Percentiles rank a stretch among this genome's conserved stretches.
Conservation (phyloP, 2,329 filamentous ascomycete genomes). For the Didymella glomerata region DNA sequence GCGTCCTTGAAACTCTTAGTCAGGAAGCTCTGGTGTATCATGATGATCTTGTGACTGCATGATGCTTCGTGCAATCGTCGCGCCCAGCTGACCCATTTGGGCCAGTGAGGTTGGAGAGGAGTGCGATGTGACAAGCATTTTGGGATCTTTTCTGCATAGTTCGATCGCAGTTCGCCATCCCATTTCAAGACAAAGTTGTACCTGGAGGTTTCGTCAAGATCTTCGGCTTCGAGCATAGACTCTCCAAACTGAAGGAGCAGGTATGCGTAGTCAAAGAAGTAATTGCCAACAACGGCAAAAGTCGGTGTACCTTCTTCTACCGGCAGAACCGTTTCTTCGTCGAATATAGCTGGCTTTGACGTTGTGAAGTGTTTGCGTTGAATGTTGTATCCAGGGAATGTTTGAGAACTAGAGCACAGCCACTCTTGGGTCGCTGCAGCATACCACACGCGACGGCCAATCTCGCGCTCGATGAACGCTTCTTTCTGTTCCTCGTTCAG, state of each 20-base stretch:
- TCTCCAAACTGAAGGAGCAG: conserved; percentile 53
- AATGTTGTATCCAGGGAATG: conserved; percentile 47
- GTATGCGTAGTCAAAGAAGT: conserved; percentile 51
- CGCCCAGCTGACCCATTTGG: conserved; percentile 53
- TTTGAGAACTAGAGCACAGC: conserved; percentile 53
- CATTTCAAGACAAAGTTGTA: conserved; percentile 54
- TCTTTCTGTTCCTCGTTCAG: conserved; percentile 36
- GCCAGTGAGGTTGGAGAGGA: conserved; percentile 51
- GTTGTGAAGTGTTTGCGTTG: conserved; percentile 50
- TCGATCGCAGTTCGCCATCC: conserved; percentile 51
- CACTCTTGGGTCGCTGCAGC: conserved; percentile 55
- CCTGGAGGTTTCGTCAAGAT: conserved; percentile 43
- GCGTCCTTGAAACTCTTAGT: conserved; percentile 54
- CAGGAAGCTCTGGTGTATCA: conserved; percentile 56
- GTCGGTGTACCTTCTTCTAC: conserved; percentile 41
- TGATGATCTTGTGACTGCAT: conserved; percentile 56
- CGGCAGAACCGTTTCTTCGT: conserved; percentile 47
- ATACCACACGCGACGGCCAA: conserved; percentile 53
- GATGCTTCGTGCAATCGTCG: conserved; percentile 52
- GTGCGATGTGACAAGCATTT: conserved; percentile 45
- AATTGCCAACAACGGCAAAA: conserved; percentile 36
- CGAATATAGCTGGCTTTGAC: conserved; percentile 45
- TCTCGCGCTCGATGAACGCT: conserved; percentile 47
- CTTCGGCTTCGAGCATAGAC: conserved; percentile 46
- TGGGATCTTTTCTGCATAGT: conserved; percentile 48